These are phyloP conservation scores for Tylopilus plumbeoviolaceoides DNA, from an alignment of 768 basidiomycete species.

Conservation along the genomic window DNA sequence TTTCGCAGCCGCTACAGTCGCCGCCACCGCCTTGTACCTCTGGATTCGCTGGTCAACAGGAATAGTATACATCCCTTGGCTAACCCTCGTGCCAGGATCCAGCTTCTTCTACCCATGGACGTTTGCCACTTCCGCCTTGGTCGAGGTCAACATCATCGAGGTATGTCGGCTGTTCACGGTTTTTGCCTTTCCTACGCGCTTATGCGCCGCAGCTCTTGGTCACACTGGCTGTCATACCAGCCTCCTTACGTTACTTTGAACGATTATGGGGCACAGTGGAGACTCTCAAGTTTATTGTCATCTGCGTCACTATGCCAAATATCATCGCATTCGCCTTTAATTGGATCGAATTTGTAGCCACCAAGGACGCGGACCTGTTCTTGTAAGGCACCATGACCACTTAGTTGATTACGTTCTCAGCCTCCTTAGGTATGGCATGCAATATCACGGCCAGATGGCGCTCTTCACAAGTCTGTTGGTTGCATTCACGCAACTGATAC, in stretches of 20 bases:
- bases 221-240: constrained; percentile 72
- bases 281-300: constrained; percentile 78
- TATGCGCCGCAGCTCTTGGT: constrained; percentile 57
- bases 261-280: constrained; percentile 90
- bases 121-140: constrained; percentile 80
- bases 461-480: constrained; percentile 87
- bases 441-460: constrained; percentile 91
- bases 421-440: constrained; percentile 69
- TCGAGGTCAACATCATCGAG: constrained; percentile 82
- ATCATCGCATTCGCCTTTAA: constrained; percentile 84
- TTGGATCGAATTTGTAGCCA: constrained; percentile 77
- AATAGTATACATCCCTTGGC: constrained; percentile 51
- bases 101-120: constrained; percentile 91
- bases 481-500: constrained; percentile 96
- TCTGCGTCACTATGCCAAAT: constrained; percentile 77
- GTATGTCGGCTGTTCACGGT: constrained; percentile 42
- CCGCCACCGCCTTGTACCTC: constrained; percentile 55
- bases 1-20: constrained; percentile 60
- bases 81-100: constrained; percentile 77
- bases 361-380: constrained; percentile 70
- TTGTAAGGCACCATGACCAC: constrained; percentile 49
- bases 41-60: constrained; percentile 58
- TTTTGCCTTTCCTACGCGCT: constrained; percentile 2
- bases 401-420: constrained; percentile 10
- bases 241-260: constrained; percentile 87